Conservation (phyloP, 441 rosid species). For the Syzygium malaccense region DNA sequence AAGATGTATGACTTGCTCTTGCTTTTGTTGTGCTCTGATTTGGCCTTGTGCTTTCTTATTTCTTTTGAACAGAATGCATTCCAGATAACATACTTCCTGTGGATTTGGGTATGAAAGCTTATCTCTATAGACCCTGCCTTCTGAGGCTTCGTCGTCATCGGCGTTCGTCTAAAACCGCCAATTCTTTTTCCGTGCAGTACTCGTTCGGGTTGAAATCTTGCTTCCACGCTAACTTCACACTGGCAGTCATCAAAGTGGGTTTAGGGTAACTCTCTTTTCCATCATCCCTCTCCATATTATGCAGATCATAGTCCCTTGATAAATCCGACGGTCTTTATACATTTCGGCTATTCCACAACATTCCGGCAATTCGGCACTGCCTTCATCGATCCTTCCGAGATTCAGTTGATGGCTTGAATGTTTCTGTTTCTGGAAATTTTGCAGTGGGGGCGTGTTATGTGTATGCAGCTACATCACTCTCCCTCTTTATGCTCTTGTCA, state of each 20-base stretch:
- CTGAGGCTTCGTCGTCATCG: not conserved
- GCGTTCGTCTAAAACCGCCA: not conserved
- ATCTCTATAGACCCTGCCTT: not conserved
- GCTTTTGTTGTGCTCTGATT: not conserved
- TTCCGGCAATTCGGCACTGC: fast-evolving
- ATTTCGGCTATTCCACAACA: not conserved
- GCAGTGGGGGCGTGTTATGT: constrained; percentile 49
- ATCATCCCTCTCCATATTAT: not conserved
- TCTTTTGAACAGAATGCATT: constrained; percentile 63
- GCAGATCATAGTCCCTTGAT: not conserved
- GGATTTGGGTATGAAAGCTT: constrained; percentile 67
- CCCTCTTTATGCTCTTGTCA: constrained; percentile 88
- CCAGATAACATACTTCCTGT: constrained; percentile 82
- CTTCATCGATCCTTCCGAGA: not conserved
- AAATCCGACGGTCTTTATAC: not conserved
- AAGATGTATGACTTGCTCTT: not conserved
- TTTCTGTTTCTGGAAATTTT: not conserved
- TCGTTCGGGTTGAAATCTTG: constrained; percentile 56
- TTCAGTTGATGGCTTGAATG: not conserved
- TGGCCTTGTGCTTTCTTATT: not conserved
- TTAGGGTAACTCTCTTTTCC: constrained; percentile 52
- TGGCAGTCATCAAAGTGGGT: constrained; percentile 42
- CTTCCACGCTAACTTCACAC: constrained; percentile 51
- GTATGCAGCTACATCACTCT: constrained; percentile 92
- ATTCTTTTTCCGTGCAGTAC: constrained; percentile 39